These are phyloP conservation scores for Dimargaris xerosporica DNA, from an alignment of 192 early-diverging fungal species.

Conservation along the genomic window DNA sequence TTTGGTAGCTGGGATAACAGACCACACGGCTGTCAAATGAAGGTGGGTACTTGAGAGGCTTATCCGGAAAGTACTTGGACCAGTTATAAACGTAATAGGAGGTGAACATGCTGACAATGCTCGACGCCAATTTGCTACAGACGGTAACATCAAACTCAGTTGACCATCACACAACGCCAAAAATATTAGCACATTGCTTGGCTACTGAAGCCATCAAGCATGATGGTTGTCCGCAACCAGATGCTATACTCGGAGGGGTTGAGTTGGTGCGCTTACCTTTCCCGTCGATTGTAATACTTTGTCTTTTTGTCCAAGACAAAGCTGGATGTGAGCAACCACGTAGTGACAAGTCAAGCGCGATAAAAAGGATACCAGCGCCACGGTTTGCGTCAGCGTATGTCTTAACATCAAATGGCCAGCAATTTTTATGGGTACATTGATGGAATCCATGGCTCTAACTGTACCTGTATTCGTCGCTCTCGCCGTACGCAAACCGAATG, in stretches of 20 bases:
- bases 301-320: constrained; percentile 53
- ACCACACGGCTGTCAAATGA: constrained; percentile 86
- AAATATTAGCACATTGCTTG: too few species aligned
- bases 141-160: too few species aligned
- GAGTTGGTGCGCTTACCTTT: constrained; percentile 10
- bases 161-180: too few species aligned
- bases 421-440: too few species aligned
- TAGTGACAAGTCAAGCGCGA: too few species aligned
- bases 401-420: too few species aligned
- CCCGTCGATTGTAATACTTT: constrained; percentile 55
- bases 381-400: too few species aligned
- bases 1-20: constrained; percentile 64
- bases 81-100: constrained; percentile 74
- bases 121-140: constrained; percentile 58
- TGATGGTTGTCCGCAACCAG: too few species aligned
- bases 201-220: too few species aligned
- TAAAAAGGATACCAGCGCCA: too few species aligned
- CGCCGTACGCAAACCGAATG: constrained; percentile 73
- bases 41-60: constrained; percentile 55
- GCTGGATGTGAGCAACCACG: constrained; percentile 10
- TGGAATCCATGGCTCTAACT: too few species aligned
- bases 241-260: too few species aligned
- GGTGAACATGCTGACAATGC: constrained; percentile 73
- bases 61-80: constrained; percentile 51
- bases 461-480: constrained; percentile 75